Percentiles rank a stretch among this genome's conserved stretches.
phyloP scores from a whole-genome alignment of 805 yeast species.

The Pichia scutulata region DNA sequence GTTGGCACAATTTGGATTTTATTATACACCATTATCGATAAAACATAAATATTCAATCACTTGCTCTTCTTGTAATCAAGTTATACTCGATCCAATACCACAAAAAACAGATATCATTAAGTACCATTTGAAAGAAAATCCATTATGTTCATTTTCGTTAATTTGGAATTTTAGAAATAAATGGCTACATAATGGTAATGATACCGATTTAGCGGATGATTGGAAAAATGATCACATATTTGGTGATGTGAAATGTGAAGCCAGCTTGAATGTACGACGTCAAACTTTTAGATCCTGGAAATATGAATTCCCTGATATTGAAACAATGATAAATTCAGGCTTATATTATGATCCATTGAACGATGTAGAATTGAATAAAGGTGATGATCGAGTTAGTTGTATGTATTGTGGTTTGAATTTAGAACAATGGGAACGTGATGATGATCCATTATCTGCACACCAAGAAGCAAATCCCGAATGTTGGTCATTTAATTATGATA shows the following conservation, averaged over 20 bases:
- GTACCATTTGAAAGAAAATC: slow-evolving; percentile 2
- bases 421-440: slow-evolving; percentile 67
- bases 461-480: slow-evolving; percentile 3
- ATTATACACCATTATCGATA: slow-evolving; percentile 8
- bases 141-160: slow-evolving; percentile 5
- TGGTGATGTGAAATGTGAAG: background rate
- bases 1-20: slow-evolving; percentile 9
- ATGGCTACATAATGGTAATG: background rate
- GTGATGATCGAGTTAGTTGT: slow-evolving; percentile 53
- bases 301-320: slow-evolving; percentile 31
- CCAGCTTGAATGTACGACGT: background rate
- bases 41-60: slow-evolving; percentile 6
- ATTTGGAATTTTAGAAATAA: slow-evolving; percentile 9
- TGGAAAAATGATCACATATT: slow-evolving; percentile 5
- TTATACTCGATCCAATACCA: slow-evolving; percentile 6
- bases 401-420: slow-evolving; percentile 53
- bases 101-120: slow-evolving; percentile 1
- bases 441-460: slow-evolving; percentile 29
- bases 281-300: slow-evolving; percentile 6
- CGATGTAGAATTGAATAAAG: slow-evolving; percentile 19
- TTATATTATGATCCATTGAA: slow-evolving; percentile 39
- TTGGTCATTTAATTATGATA: slow-evolving; percentile 4
- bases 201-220: background rate
- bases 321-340: slow-evolving; percentile 47
- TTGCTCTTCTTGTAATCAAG: slow-evolving; percentile 6